phyloP scores from a whole-genome alignment of 176 grass and related monocot genomes.

The Carex scoparia region DNA sequence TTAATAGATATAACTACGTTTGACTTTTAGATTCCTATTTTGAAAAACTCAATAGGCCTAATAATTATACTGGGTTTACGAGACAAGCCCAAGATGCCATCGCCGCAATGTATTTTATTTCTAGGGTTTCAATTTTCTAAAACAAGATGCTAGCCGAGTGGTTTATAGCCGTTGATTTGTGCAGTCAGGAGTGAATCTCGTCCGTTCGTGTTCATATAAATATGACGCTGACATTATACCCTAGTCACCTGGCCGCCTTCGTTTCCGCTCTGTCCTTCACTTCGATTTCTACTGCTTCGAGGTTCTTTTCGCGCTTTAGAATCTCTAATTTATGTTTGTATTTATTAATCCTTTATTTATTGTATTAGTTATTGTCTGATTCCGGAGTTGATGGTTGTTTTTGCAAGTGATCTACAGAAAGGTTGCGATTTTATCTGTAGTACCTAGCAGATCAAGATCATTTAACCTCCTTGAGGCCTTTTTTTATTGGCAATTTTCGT shows the following conservation, averaged over 20 bases:
- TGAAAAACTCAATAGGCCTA: background rate
- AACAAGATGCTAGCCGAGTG: background rate
- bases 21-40: background rate
- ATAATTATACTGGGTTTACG: background rate
- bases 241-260: background rate
- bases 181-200: background rate
- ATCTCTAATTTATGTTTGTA: background rate
- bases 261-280: background rate
- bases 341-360: background rate
- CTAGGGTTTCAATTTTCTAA: background rate
- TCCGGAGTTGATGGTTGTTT: background rate
- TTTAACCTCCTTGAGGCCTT: background rate
- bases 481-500: background rate
- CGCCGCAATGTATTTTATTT: background rate
- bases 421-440: background rate
- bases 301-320: background rate
- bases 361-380: background rate
- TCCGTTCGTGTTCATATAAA: background rate
- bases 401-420: background rate
- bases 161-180: background rate
- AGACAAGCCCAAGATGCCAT: background rate
- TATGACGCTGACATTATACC: background rate
- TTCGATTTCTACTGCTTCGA: background rate
- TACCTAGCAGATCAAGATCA: background rate
- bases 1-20: background rate